Conservation (phyloP, 805 yeast genomes). For the Yamadazyma sp. region DNA sequence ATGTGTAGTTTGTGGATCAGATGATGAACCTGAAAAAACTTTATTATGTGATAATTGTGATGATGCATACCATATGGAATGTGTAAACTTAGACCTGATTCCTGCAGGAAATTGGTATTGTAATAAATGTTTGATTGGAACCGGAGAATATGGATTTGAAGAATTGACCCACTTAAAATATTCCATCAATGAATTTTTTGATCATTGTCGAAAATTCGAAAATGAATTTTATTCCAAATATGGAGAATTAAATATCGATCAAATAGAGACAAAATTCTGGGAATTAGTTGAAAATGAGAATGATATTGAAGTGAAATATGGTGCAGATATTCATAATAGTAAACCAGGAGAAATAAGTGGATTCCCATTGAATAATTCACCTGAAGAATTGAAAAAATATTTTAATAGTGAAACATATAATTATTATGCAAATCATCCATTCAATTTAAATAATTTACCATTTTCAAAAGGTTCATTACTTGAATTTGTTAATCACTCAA, state of each 20-base stretch:
- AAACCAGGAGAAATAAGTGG: slow-evolving; percentile 69
- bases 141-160: slow-evolving; percentile 86
- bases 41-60: slow-evolving; percentile 75
- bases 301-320: slow-evolving; percentile 66
- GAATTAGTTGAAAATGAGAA: slow-evolving; percentile 35
- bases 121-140: slow-evolving; percentile 78
- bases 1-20: slow-evolving; percentile 48
- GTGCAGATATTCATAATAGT: slow-evolving; percentile 78
- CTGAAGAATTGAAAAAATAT: slow-evolving; percentile 10
- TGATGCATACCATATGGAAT: slow-evolving; percentile 61
- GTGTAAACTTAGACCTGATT: slow-evolving; percentile 49
- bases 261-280: slow-evolving; percentile 72
- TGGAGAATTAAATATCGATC: slow-evolving; percentile 35
- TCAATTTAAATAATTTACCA: slow-evolving; percentile 75
- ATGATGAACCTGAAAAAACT: slow-evolving; percentile 44
- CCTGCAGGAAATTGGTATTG: slow-evolving; percentile 77
- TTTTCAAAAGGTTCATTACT: slow-evolving; percentile 67
- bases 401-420: slow-evolving; percentile 14
- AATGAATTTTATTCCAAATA: slow-evolving; percentile 36
- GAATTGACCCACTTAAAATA: slow-evolving; percentile 54
- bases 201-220: slow-evolving; percentile 50
- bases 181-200: slow-evolving; percentile 57
- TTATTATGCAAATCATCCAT: slow-evolving; percentile 56
- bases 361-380: slow-evolving; percentile 52
- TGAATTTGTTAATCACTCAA: slow-evolving; percentile 58